phyloP scores from a whole-genome alignment of 495 filamentous ascomycete species.

The Hypomontagnella monticulosa region DNA sequence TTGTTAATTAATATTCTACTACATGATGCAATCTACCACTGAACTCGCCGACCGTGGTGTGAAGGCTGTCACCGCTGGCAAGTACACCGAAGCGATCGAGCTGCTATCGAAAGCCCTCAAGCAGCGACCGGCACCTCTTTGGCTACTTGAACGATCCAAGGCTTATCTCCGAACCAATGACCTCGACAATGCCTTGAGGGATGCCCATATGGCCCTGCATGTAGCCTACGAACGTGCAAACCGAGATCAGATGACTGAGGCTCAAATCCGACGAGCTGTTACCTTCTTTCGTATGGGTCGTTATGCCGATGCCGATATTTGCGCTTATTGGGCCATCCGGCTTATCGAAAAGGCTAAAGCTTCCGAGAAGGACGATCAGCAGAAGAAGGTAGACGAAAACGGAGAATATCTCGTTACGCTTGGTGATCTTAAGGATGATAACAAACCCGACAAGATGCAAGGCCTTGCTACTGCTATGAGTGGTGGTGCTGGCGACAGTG shows the following conservation, averaged over 20 bases:
- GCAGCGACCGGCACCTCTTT: constrained; percentile 74
- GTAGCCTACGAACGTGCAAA: constrained; percentile 77
- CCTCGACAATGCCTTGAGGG: constrained; percentile 69
- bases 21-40: constrained; percentile 37
- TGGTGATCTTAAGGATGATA: constrained; percentile 40
- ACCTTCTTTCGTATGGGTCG: constrained; percentile 74
- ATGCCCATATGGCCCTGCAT: constrained; percentile 81
- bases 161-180: constrained; percentile 73
- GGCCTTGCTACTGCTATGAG: constrained; percentile 24
- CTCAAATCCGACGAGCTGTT: constrained; percentile 83
- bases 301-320: constrained; percentile 79
- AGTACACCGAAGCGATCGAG: constrained; percentile 73
- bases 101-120: constrained; percentile 81
- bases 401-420: constrained; percentile 52
- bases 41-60: constrained; percentile 51
- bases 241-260: constrained; percentile 79
- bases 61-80: constrained; percentile 68
- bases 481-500: background rate
- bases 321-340: constrained; percentile 72
- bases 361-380: constrained; percentile 52
- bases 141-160: constrained; percentile 88
- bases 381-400: constrained; percentile 49
- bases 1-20: too few relatives aligned
- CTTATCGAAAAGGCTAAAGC: constrained; percentile 58
- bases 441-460: constrained; percentile 45